Base-by-base conservation (phyloP, 2,329 filamentous ascomycete genomes). In the Sarocladium kiliense region DNA sequence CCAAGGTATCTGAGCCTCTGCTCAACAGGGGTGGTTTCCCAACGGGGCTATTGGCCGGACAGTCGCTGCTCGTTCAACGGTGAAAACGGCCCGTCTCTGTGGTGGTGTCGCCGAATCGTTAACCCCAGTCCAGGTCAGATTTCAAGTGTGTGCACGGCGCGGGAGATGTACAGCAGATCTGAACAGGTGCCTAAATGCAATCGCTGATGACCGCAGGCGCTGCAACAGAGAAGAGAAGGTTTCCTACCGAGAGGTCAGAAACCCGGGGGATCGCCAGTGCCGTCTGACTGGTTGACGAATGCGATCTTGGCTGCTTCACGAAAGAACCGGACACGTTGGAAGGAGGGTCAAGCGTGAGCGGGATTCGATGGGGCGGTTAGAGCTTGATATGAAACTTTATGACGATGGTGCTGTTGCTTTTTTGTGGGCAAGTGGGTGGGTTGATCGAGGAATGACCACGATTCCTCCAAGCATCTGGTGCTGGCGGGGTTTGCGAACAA, bases 321-420 rank as follows among this genome's bases (percentile, higher is more conserved):
- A 6, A 9, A 6, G n/a, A 39, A 18, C 39, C 19, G 39, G 19
- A 14, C 39, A 44, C 39, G 39, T 44, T 18, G 39, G 23, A 44
- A 44, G 39, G 39, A 44, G 39, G 19, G 19, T 21, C 19, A 18
- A 44, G 18, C 18, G 39, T 23, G 39, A 23, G 39, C 19, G 39
- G 39, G 39, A 47, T 47, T 27, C 23, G 18, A 47, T 30, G 44
- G 44, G 44, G 44, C 44, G 41, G n/a, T 30, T 23, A 47, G 44
- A 27, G 44, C 44, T 47, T 47, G 44, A 47, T 47, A 47, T 47
- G 44, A 27, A n/a, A 26, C 44, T 47, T 47, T 47, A 27, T 47
- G 44, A 47, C 25, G 44, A 47, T 47, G 44, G 41, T 44, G 41
- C 30, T 6, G 44, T 44, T 27, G 44, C 16, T 47, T 14, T 18